A percentile compares a stretch with the other conserved stretches of the same genome.
phyloP scores from a whole-genome alignment of 768 basidiomycete species.

The Panaeolus papilionaceus region DNA sequence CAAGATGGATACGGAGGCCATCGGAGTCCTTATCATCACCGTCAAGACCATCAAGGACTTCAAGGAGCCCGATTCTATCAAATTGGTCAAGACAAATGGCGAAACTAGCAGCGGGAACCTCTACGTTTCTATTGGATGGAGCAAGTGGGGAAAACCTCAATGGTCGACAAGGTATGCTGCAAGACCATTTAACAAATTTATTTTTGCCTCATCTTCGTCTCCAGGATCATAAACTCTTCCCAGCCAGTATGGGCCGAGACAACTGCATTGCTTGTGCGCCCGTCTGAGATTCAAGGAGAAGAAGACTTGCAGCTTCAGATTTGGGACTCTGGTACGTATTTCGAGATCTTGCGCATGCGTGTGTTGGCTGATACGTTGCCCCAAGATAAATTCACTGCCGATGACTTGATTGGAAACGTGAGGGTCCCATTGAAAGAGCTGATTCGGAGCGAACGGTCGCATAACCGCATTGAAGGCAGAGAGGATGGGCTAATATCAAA shows the following conservation, averaged over 20 bases:
- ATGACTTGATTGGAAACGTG: slow-evolving; percentile 57
- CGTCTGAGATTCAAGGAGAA: slow-evolving; percentile 69
- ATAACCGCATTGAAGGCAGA: slow-evolving; percentile 54
- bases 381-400: slow-evolving; percentile 48
- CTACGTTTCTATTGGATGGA: slow-evolving; percentile 72
- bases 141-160: slow-evolving; percentile 64
- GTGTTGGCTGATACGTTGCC: neutral
- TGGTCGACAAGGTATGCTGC: slow-evolving; percentile 63
- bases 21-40: slow-evolving; percentile 71
- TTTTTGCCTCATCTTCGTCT: slow-evolving; percentile 5
- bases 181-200: neutral
- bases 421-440: slow-evolving; percentile 46
- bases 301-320: slow-evolving; percentile 70
- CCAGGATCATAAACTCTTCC: slow-evolving; percentile 65
- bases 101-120: slow-evolving; percentile 47
- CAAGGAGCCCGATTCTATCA: slow-evolving; percentile 43
- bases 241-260: slow-evolving; percentile 78
- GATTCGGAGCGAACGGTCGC: slow-evolving; percentile 39
- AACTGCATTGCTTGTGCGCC: slow-evolving; percentile 62
- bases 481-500: slow-evolving; percentile 49
- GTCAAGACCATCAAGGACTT: slow-evolving; percentile 66
- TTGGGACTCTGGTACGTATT: slow-evolving; percentile 68
- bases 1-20: slow-evolving; percentile 67
- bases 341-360: neutral
- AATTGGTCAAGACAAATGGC: slow-evolving; percentile 37